phyloP scores from a whole-genome alignment of 352 stramenopile genomes.

The Pythium dissotocum region DNA sequence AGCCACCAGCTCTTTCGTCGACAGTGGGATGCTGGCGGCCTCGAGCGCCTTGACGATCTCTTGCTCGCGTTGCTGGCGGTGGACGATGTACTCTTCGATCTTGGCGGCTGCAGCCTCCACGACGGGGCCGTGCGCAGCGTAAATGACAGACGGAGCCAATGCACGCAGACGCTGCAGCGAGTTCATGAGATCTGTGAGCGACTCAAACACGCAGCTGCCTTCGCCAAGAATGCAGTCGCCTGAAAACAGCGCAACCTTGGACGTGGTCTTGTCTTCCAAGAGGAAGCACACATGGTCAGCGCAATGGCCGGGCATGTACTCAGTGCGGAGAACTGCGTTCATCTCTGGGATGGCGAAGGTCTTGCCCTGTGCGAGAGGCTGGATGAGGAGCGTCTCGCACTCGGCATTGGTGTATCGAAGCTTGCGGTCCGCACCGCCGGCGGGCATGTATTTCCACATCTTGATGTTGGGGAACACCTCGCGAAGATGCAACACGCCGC shows the following conservation, averaged over 20 bases:
- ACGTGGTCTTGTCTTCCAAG: slow-evolving; percentile 34
- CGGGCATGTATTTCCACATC: slow-evolving; percentile 74
- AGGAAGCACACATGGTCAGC: slow-evolving; percentile 86
- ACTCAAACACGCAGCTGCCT: slow-evolving; percentile 87
- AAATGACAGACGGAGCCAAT: slow-evolving; percentile 50
- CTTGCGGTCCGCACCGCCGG: slow-evolving; percentile 33
- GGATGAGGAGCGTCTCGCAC: slow-evolving; percentile 47
- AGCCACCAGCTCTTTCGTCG: slow-evolving; percentile 48
- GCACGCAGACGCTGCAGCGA: slow-evolving; percentile 57
- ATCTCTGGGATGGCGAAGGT: slow-evolving; percentile 30
- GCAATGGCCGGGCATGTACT: slow-evolving; percentile 86
- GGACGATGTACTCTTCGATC: slow-evolving; percentile 76
- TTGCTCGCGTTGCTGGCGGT: slow-evolving; percentile 71
- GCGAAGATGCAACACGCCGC: slow-evolving; percentile 66
- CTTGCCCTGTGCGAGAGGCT: slow-evolving; percentile 39
- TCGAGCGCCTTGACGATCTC: slow-evolving; percentile 44
- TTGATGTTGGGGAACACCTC: slow-evolving; percentile 50
- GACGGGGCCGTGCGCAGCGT: slow-evolving; percentile 73
- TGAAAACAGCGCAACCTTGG: slow-evolving; percentile 55
- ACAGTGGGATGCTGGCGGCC: slow-evolving; percentile 20
- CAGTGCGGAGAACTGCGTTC: slow-evolving; percentile 38
- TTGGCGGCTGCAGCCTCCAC: slow-evolving; percentile 60
- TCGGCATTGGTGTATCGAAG: slow-evolving; percentile 52
- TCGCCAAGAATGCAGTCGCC: slow-evolving; percentile 85
- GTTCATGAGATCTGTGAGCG: slow-evolving; percentile 75